Base-by-base conservation (phyloP, 2,329 filamentous ascomycete species). In the Aspergillus quadrilineatus region DNA sequence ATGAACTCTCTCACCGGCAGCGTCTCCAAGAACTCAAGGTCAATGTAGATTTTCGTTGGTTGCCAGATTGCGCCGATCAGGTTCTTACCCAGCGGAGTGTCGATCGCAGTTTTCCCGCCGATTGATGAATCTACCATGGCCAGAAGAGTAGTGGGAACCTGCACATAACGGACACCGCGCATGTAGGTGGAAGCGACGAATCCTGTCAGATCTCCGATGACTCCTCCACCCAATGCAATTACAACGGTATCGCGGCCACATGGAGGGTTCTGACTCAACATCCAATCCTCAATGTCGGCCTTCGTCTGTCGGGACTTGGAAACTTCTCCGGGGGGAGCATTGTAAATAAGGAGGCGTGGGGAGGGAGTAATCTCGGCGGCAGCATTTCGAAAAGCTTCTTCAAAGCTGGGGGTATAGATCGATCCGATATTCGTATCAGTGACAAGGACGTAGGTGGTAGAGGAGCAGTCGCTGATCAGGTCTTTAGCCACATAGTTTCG, bases 61-160 rank as follows among this genome's bases (percentile, higher is more conserved):
- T 99, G 94, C 92, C 93, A 97, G 76, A 99, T 97, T 34, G 93
- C 87, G 4, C 94, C 94, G 55, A 99, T 87, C 60, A 99, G 78
- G 72, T 99, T 99, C 81, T 99, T 99, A 59, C 94, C 94, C 72
- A 92, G 85, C 6, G 93, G 92, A 0, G 91, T 96, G 71, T 99
- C 94, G 73, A 99, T 97, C 55, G 94, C 94, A 8, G 94, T 99
- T 81, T 99, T 99, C 61, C 94, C 94, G 60, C 94, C 94, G 70
- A 99, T 97, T 37, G 92, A 96, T 45, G 93, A 97, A 76, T 99
- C 94, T 42, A 99, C 94, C 94, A 99, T 99, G 62, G 94, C 86
- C 52, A 99, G 82, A 56, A 99, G 80, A 0, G 92, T 96, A 8
- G 94, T 99, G 1, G 94, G 94, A 46, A 99, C 92, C 76, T 99